Percentiles rank a stretch among this genome's conserved stretches.
phyloP scores from a whole-genome alignment of 2,329 filamentous ascomycete genomes.

The Colletotrichum magnum region DNA sequence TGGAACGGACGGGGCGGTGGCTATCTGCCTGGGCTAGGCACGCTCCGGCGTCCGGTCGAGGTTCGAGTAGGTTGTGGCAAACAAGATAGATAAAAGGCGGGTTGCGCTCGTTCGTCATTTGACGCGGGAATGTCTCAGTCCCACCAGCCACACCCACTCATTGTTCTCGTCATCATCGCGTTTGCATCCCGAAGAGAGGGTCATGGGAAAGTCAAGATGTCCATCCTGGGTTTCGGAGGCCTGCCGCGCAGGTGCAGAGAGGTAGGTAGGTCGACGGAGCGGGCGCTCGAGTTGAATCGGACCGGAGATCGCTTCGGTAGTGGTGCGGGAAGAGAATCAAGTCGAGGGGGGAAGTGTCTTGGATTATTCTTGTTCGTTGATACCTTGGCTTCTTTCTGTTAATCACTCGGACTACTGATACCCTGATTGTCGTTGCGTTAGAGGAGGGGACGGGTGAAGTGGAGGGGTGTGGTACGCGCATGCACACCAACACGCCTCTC shows the following conservation, averaged over 20 bases:
- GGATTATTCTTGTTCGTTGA: constrained; percentile 7
- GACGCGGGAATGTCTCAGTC: constrained; percentile 33
- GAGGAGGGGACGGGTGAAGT: too few species aligned
- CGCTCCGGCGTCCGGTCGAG: too few species aligned
- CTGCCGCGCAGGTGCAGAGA: too few species aligned
- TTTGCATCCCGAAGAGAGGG: neutral
- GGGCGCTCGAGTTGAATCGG: too few species aligned
- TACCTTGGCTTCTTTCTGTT: neutral
- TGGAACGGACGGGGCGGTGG: too few species aligned
- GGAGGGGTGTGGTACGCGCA: neutral
- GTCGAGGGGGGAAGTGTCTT: neutral
- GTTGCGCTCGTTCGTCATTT: neutral
- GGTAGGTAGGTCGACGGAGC: too few species aligned
- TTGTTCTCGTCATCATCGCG: neutral
- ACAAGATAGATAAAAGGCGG: neutral
- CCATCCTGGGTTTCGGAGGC: neutral
- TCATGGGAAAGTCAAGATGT: constrained; percentile 28
- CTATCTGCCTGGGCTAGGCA: too few species aligned
- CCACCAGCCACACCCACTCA: neutral
- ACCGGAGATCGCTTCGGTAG: constrained; percentile 27
- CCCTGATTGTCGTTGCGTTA: neutral
- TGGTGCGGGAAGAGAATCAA: neutral
- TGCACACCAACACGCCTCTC: neutral
- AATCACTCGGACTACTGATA: neutral
- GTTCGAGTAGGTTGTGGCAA: neutral